Evolutionary conservation across 192 early-diverging fungal species (phyloP).

Genomic region (Chytriomyces hyalinus): DNA sequence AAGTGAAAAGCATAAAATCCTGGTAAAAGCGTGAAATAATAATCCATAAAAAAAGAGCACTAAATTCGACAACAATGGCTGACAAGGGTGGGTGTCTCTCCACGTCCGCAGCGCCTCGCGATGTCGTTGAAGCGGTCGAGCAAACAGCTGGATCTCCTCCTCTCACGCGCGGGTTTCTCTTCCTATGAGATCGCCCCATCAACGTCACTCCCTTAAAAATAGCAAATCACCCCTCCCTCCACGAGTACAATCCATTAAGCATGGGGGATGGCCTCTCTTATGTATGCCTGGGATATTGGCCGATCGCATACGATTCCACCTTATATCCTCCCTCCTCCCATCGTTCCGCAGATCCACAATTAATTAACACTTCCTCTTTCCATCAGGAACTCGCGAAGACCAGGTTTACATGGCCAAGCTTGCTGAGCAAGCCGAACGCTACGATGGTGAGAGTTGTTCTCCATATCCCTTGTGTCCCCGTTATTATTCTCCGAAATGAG

Average conservation of each 20-base stretch:
- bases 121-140: neutral
- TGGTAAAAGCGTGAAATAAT: no score
- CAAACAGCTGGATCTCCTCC: neutral
- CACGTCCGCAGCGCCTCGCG: neutral
- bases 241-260: neutral
- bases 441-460: constrained; percentile 80
- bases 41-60: neutral
- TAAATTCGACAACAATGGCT: constrained; percentile 28
- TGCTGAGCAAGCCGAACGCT: constrained; percentile 98
- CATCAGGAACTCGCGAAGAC: constrained; percentile 58
- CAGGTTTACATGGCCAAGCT: constrained; percentile 99
- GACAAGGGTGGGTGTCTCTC: constrained; percentile 28
- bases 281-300: neutral
- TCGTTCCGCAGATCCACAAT: neutral
- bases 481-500: neutral
- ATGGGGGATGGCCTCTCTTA: neutral
- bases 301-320: no score
- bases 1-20: no score
- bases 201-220: neutral
- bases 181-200: neutral
- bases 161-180: neutral
- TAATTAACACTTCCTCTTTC: constrained; percentile 3
- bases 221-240: neutral
- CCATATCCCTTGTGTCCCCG: constrained; percentile 8
- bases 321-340: neutral